phyloP scores from a whole-genome alignment of 2,329 filamentous ascomycete genomes.

The Exophiala calicioides region DNA sequence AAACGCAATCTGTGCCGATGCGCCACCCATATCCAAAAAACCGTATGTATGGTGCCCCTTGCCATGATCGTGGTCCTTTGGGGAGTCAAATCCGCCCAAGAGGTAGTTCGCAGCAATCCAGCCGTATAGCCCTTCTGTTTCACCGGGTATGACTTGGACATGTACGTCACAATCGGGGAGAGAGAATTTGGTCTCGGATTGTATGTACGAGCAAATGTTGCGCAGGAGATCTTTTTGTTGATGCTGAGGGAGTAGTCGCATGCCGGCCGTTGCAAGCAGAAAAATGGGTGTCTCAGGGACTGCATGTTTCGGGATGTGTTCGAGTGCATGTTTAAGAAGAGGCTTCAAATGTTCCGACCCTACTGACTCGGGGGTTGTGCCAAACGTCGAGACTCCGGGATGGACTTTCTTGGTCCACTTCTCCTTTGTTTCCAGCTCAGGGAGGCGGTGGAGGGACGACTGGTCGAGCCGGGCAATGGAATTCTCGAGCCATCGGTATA shows the following conservation, averaged over 20 bases:
- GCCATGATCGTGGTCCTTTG: conserved; percentile 71
- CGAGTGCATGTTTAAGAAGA: conserved; percentile 78
- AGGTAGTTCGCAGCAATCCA: conserved; percentile 98
- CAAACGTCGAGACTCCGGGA: conserved; percentile 90
- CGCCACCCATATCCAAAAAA: conserved; percentile 97
- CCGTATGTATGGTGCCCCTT: conserved; percentile 93
- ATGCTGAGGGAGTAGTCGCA: conserved; percentile 75
- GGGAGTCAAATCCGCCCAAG: conserved; percentile 82
- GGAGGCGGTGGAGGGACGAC: conserved; percentile 67
- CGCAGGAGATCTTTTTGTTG: conserved; percentile 73
- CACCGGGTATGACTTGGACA: conserved; percentile 91
- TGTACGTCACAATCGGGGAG: conserved; percentile 88
- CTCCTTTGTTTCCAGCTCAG: conserved; percentile 79
- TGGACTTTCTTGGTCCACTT: conserved; percentile 92
- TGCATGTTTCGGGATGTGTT: conserved; percentile 73
- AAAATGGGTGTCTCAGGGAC: conserved; percentile 87
- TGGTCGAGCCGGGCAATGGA: conserved; percentile 61
- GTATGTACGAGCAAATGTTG: conserved; percentile 81
- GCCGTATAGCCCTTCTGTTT: conserved; percentile 93
- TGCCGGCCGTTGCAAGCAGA: conserved; percentile 91
- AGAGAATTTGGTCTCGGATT: conserved; percentile 73
- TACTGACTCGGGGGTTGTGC: conserved; percentile 71
- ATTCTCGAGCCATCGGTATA: conserved; percentile 90
- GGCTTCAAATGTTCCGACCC: conserved; percentile 78
- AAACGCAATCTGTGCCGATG: conserved; percentile 96